phyloP scores from a whole-genome alignment of 768 basidiomycete species.

The Pisolithus marmoratus region DNA sequence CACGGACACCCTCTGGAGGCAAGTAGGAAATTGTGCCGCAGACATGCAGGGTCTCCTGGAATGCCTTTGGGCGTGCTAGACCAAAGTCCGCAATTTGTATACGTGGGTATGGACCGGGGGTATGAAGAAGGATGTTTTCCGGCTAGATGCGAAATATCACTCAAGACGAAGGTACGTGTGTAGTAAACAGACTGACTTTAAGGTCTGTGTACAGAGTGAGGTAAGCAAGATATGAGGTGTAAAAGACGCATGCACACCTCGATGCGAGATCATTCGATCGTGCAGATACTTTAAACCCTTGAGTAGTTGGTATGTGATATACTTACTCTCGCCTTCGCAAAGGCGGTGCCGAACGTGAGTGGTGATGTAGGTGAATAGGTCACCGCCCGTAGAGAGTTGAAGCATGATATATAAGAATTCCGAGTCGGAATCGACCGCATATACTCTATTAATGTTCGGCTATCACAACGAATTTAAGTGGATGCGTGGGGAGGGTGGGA shows the following conservation, averaged over 20 bases:
- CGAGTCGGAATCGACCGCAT: constrained; percentile 58
- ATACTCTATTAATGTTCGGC: constrained; percentile 81
- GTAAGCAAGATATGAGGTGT: neutral
- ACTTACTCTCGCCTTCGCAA: constrained; percentile 78
- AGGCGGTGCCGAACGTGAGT: constrained; percentile 51
- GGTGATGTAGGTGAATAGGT: constrained; percentile 82
- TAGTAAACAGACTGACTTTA: constrained; percentile 40
- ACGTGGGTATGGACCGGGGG: constrained; percentile 81
- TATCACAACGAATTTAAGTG: constrained; percentile 20
- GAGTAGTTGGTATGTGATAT: constrained; percentile 77
- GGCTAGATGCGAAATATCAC: constrained; percentile 39
- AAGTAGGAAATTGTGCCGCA: constrained; percentile 86
- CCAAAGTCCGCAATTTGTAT: constrained; percentile 86
- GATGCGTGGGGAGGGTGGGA: neutral
- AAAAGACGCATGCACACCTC: constrained; percentile 43
- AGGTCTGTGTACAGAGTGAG: constrained; percentile 40
- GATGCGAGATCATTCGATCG: constrained; percentile 66
- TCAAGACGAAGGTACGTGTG: neutral
- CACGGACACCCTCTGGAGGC: constrained; percentile 79
- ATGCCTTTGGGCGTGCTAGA: constrained; percentile 70
- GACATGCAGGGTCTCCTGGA: constrained; percentile 79
- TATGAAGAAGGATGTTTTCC: constrained; percentile 75
- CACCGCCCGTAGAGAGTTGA: constrained; percentile 80
- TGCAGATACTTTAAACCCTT: constrained; percentile 69
- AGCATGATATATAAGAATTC: constrained; percentile 79